Conservation (phyloP, 2,329 filamentous ascomycete species). For the Plectosphaerella sp. region DNA sequence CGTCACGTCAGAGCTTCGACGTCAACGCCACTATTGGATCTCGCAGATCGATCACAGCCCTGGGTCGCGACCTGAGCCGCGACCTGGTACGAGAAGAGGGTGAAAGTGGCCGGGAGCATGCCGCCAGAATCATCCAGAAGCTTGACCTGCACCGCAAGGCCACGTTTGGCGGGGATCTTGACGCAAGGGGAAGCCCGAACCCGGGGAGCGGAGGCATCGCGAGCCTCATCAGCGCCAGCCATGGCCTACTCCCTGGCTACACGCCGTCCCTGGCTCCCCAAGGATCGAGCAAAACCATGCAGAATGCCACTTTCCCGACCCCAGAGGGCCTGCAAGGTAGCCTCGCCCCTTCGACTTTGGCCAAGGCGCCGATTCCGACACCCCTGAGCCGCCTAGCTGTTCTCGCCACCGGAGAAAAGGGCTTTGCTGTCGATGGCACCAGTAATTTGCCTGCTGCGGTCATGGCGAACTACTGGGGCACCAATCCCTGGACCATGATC, state of each 20-base stretch:
- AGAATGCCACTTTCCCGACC: constrained; percentile 19
- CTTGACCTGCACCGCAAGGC: constrained; percentile 83
- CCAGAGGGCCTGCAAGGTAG: constrained; percentile 37
- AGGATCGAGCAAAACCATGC: background rate
- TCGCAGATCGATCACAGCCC: constrained; percentile 53
- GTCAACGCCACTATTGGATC: constrained; percentile 41
- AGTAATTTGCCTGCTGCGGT: constrained; percentile 77
- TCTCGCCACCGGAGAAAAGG: constrained; percentile 71
- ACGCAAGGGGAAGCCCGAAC: constrained; percentile 30
- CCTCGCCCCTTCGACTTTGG: constrained; percentile 77
- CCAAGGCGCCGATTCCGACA: constrained; percentile 77
- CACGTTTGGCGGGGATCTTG: constrained; percentile 46
- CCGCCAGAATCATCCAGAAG: constrained; percentile 86
- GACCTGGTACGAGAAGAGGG: constrained; percentile 58
- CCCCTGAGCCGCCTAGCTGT: constrained; percentile 84
- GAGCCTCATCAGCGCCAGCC: constrained; percentile 72
- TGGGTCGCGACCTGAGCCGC: constrained; percentile 40
- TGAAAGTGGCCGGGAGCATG: constrained; percentile 74
- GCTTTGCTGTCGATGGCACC: constrained; percentile 59
- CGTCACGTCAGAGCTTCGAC: constrained; percentile 69
- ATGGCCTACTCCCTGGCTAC: constrained; percentile 68
- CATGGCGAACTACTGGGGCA: constrained; percentile 93
- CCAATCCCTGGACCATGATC: constrained; percentile 63
- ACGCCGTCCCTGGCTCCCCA: constrained; percentile 18
- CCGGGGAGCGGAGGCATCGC: constrained; percentile 65